Conservation (phyloP, 2,329 filamentous ascomycete genomes). For the Paramyrothecium sp. region DNA sequence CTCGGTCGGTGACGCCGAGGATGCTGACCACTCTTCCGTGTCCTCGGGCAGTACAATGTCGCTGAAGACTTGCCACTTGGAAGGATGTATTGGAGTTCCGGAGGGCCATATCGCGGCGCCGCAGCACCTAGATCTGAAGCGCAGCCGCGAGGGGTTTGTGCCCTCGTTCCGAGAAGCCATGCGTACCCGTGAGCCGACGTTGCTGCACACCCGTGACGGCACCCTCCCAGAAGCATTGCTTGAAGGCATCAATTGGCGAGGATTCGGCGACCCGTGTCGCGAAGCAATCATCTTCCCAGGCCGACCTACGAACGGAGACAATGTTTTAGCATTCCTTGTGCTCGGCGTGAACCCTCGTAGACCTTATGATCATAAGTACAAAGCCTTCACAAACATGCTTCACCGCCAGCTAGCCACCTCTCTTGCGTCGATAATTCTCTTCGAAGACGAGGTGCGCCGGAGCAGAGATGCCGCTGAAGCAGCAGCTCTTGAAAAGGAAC, state of each 20-base stretch:
- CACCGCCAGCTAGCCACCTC: constrained; percentile 56
- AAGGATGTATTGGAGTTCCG: constrained; percentile 32
- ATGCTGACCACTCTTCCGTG: constrained; percentile 29
- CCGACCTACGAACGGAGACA: constrained; percentile 61
- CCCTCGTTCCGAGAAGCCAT: constrained; percentile 36
- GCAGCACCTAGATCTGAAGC: constrained; percentile 30
- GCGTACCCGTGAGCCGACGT: constrained; percentile 29
- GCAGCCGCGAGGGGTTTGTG: constrained; percentile 30
- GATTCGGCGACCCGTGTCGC: constrained; percentile 59
- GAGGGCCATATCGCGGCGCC: constrained; percentile 29
- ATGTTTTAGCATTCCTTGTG: constrained; percentile 63
- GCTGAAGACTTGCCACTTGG: constrained; percentile 31
- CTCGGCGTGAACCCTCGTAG: constrained; percentile 66
- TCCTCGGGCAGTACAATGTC: constrained; percentile 34
- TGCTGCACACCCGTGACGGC: constrained; percentile 39
- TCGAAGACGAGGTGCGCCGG: constrained; percentile 62
- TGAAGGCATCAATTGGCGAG: constrained; percentile 55
- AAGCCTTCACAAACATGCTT: constrained; percentile 49
- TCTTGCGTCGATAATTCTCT: constrained; percentile 61
- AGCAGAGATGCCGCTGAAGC: constrained; percentile 33
- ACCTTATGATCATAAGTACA: constrained; percentile 69
- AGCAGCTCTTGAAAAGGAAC: constrained; percentile 29
- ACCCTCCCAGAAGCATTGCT: constrained; percentile 58
- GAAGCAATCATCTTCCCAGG: constrained; percentile 67
- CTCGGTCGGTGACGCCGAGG: constrained; percentile 35